phyloP scores from a whole-genome alignment of 148 eudicot species.

The Drosera capensis region DNA sequence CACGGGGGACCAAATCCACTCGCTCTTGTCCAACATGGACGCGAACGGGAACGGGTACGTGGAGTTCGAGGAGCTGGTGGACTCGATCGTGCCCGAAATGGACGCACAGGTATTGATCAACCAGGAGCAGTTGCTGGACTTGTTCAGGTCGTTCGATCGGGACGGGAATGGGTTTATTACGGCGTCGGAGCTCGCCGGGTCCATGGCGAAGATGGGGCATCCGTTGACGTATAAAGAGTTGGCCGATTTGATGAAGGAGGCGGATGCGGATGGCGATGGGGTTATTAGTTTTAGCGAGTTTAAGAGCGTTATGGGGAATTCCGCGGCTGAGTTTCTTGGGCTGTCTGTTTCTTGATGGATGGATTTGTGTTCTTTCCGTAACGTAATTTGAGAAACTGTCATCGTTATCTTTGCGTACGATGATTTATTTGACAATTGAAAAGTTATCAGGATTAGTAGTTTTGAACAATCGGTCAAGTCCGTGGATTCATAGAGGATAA shows the following conservation, averaged over 20 bases:
- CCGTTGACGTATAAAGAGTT: constrained; percentile 36
- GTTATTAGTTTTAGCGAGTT: constrained; percentile 43
- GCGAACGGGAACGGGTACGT: constrained; percentile 30
- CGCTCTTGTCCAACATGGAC: constrained; percentile 22
- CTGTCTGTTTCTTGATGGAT: too few relatives aligned
- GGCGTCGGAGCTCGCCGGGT: constrained; percentile 34
- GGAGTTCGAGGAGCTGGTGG: constrained; percentile 31
- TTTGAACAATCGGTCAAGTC: too few relatives aligned
- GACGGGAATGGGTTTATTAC: constrained; percentile 44
- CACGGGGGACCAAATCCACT: constrained; percentile 27
- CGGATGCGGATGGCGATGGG: constrained; percentile 43
- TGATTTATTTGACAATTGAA: too few relatives aligned
- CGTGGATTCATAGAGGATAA: too few relatives aligned
- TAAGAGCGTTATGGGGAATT: constrained; percentile 23
- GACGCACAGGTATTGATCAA: constrained; percentile 11
- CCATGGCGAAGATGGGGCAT: constrained; percentile 49
- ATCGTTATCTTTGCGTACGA: too few relatives aligned
- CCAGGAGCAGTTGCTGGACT: constrained; percentile 34
- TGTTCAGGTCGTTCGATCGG: constrained; percentile 34
- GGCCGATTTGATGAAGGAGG: constrained; percentile 39
- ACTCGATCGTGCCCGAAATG: constrained; percentile 19
- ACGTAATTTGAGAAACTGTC: too few relatives aligned
- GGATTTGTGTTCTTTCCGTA: too few relatives aligned
- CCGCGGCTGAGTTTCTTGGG: constrained; percentile 26
- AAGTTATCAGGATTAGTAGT: too few relatives aligned